Evolutionary conservation across 129 eudicot species (phyloP), one percentile per base, ranked within the genome.

Genomic region (Deinandra increscens): DNA sequence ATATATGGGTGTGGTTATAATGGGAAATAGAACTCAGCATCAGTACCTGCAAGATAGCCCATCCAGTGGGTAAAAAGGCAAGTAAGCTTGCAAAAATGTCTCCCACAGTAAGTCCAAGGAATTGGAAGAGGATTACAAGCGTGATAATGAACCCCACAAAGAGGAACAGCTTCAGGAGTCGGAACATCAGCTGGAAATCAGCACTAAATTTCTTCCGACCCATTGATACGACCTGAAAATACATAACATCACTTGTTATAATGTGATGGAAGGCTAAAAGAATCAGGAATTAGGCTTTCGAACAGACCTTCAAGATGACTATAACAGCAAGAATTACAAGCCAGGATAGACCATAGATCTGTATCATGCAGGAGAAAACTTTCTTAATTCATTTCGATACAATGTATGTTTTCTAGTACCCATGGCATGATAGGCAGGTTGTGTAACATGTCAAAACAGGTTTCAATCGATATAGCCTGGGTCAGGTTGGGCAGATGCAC

Each of bases 271-370:
- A 43, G 51, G 73, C 22, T 33, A 55, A 18, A 44, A 29, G 10
- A 60, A 38, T 48, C 5, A 49, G 45, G 9, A 65, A 22, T 29
- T 71, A 43, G 63, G 71, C 58, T 50, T 55, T 5, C 12, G 26
- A 51, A 70, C 83, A 68, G 20, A 92, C 99, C 99, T 94, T 94
- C 66, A 89, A 69, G 64, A 89, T 80, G 70, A 94, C 64, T 78
- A 89, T 83, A 54, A 80, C 96, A 13, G 90, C 95, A 67, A 85
- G 81, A 68, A 89, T 94, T 51, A 94, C 95, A 46, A 89, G 81
- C 99, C 99, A 94, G 55, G 99, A 94, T 56, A 94, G 84, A 81
- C 87, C 97, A 72, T 94, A 94, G 18, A 94, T 87, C 98, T 93
- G 89, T 19, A 80, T 70, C 39, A 76, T 50, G 69, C 43, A 78